phyloP scores from a whole-genome alignment of 78 protist species.

The Polysphondylium violaceum region DNA sequence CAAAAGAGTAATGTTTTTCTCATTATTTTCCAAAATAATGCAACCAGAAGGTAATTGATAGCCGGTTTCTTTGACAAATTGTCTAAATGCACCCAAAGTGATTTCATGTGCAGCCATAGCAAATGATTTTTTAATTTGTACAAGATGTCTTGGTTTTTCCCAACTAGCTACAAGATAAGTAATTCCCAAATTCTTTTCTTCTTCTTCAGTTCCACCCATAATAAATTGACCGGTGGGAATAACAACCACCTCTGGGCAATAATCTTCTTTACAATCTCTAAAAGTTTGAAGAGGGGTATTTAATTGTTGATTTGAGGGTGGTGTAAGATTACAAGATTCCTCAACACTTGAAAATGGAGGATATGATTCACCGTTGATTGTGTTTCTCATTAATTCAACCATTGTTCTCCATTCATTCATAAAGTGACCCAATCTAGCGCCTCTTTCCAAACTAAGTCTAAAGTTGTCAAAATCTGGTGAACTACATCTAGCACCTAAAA shows the following conservation, averaged over 20 bases:
- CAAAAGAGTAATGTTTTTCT: neutral
- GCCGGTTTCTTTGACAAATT: neutral
- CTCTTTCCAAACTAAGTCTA: neutral
- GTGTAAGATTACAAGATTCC: neutral
- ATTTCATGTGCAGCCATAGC: neutral
- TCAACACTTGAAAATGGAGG: neutral
- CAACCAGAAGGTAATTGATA: neutral
- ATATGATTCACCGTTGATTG: neutral
- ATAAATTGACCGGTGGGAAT: neutral
- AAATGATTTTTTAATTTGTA: too few relatives aligned
- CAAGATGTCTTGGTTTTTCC: neutral
- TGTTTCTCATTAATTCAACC: neutral
- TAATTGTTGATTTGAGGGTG: neutral
- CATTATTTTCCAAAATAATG: neutral
- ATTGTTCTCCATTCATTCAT: neutral
- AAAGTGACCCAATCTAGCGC: neutral
- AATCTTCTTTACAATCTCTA: neutral
- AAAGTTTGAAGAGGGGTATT: neutral
- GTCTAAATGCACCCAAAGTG: neutral
- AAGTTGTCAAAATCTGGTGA: neutral
- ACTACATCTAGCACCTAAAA: neutral
- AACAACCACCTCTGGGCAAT: neutral
- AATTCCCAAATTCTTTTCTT: neutral
- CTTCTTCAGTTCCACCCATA: neutral
- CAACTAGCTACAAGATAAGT: neutral